Evolutionary conservation across 2,329 filamentous ascomycete species (phyloP).

Genomic region (Sclerotinia minor): DNA sequence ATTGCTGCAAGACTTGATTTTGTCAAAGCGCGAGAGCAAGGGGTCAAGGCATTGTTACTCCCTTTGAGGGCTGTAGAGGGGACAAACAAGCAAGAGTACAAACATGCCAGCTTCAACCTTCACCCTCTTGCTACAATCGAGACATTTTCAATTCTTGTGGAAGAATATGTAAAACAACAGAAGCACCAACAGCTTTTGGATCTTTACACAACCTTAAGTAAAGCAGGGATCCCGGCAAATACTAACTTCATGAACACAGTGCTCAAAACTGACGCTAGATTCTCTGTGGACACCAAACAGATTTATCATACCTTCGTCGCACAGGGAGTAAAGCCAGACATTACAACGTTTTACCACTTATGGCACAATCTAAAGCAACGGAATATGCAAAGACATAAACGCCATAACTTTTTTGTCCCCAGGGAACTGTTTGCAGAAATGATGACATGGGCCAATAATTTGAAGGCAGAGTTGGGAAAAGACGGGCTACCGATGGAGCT

Average conservation of each 20-base stretch:
- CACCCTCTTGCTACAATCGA: constrained; percentile 68
- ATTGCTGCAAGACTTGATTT: constrained; percentile 66
- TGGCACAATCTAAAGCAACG: constrained; percentile 38
- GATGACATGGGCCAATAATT: constrained; percentile 38
- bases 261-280: constrained; percentile 50
- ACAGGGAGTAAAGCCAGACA: constrained; percentile 34
- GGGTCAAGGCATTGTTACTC: constrained; percentile 17
- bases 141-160: constrained; percentile 73
- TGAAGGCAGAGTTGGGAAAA: constrained; percentile 43
- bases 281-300: not conserved
- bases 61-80: constrained; percentile 29
- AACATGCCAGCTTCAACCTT: constrained; percentile 42
- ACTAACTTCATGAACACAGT: constrained; percentile 79
- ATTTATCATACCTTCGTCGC: not conserved
- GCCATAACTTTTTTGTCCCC: constrained; percentile 22
- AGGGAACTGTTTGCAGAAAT: constrained; percentile 49
- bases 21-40: constrained; percentile 50
- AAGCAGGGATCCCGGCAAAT: constrained; percentile 65
- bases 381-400: constrained; percentile 4
- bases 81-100: constrained; percentile 29
- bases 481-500: constrained; percentile 49
- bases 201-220: constrained; percentile 62
- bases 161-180: constrained; percentile 66
- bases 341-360: constrained; percentile 39
- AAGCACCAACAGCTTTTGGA: constrained; percentile 58